Evolutionary conservation across 2,329 filamentous ascomycete species (phyloP).

Genomic region (Cladophialophora bantiana): DNA sequence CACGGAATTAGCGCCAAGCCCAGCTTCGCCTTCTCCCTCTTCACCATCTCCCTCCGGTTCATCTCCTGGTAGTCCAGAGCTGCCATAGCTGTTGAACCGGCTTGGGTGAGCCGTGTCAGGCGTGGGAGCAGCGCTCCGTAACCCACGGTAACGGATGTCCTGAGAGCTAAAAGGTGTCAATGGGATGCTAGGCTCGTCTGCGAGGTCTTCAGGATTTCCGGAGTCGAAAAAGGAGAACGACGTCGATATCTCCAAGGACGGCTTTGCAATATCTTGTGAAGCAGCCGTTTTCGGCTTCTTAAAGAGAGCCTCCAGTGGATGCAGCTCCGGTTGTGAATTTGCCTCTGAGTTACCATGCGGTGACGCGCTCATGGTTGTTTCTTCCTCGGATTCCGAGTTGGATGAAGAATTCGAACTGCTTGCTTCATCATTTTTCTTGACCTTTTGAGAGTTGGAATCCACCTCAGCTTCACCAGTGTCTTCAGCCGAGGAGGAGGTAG

Average conservation of each 20-base stretch:
- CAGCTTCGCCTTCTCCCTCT: slow-evolving; percentile 34
- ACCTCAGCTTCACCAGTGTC: slow-evolving; percentile 41
- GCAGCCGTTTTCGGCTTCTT: slow-evolving; percentile 67
- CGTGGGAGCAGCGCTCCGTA: slow-evolving; percentile 91
- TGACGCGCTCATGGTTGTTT: slow-evolving; percentile 30
- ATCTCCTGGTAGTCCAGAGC: slow-evolving; percentile 31
- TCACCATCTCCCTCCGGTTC: slow-evolving; percentile 41
- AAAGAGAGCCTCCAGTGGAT: slow-evolving; percentile 91
- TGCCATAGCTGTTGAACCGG: slow-evolving; percentile 41
- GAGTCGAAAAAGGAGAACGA: slow-evolving; percentile 82
- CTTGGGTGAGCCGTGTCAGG: slow-evolving; percentile 86
- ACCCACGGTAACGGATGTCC: slow-evolving; percentile 70
- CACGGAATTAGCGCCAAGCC: slow-evolving; percentile 5
- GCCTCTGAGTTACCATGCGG: slow-evolving; percentile 24
- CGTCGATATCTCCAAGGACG: slow-evolving; percentile 53
- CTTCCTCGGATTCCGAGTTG: slow-evolving; percentile 29
- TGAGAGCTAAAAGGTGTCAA: slow-evolving; percentile 83
- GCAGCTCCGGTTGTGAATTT: slow-evolving; percentile 67
- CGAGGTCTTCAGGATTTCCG: slow-evolving; percentile 57
- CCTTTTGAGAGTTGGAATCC: slow-evolving; percentile 44
- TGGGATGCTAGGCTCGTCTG: slow-evolving; percentile 56
- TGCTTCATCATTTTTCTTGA: slow-evolving; percentile 42
- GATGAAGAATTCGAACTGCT: slow-evolving; percentile 42
- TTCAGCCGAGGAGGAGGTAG: slow-evolving; percentile 43
- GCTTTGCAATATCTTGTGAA: slow-evolving; percentile 47